A percentile compares a stretch with the other conserved stretches of the same genome.
These are phyloP conservation scores for Saprolegnia diclina DNA, from an alignment of 352 stramenopile species.

Conservation along the genomic window DNA sequence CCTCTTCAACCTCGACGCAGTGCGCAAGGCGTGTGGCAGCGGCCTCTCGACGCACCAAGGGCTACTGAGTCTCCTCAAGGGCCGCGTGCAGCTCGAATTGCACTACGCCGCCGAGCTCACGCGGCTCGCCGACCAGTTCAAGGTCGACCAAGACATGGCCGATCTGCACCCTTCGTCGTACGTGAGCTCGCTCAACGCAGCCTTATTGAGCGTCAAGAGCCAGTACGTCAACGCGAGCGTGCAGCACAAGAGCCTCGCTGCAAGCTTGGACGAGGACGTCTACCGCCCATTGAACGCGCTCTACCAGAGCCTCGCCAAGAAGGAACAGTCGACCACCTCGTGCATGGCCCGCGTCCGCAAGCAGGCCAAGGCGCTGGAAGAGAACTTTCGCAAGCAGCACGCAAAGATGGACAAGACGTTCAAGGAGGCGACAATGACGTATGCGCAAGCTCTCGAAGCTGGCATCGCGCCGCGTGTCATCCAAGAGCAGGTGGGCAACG, in stretches of 20 bases:
- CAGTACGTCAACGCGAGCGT: slow-evolving; percentile 82
- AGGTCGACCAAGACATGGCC: slow-evolving; percentile 54
- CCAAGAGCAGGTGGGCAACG: slow-evolving; percentile 38
- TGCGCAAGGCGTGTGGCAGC: slow-evolving; percentile 39
- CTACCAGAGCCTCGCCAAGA: slow-evolving; percentile 48
- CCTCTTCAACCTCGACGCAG: slow-evolving; percentile 71
- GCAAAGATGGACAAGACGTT: slow-evolving; percentile 66
- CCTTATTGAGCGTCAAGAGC: slow-evolving; percentile 49
- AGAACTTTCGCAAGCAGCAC: slow-evolving; percentile 70
- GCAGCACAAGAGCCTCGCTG: slow-evolving; percentile 63
- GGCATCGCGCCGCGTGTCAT: slow-evolving; percentile 67
- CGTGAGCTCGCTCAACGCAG: slow-evolving; percentile 25
- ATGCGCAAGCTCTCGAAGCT: slow-evolving; percentile 62
- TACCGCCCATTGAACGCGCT: slow-evolving; percentile 60
- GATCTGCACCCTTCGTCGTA: slow-evolving; percentile 14
- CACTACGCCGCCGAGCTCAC: slow-evolving; percentile 62
- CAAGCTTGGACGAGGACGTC: slow-evolving; percentile 73
- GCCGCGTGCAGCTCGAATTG: slow-evolving; percentile 60
- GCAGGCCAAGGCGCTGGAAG: slow-evolving; percentile 59
- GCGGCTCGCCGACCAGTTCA: slow-evolving; percentile 53
- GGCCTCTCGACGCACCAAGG: slow-evolving; percentile 51
- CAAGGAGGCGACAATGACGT: slow-evolving; percentile 49
- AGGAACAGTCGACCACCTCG: slow-evolving; percentile 48
- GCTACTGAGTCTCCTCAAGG: slow-evolving; percentile 61
- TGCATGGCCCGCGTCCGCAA: slow-evolving; percentile 67